Percentiles rank a stretch among this genome's conserved stretches.
Evolutionary conservation across 2,329 filamentous ascomycete genomes (phyloP).

Genomic region (Epichloe aotearoae): DNA sequence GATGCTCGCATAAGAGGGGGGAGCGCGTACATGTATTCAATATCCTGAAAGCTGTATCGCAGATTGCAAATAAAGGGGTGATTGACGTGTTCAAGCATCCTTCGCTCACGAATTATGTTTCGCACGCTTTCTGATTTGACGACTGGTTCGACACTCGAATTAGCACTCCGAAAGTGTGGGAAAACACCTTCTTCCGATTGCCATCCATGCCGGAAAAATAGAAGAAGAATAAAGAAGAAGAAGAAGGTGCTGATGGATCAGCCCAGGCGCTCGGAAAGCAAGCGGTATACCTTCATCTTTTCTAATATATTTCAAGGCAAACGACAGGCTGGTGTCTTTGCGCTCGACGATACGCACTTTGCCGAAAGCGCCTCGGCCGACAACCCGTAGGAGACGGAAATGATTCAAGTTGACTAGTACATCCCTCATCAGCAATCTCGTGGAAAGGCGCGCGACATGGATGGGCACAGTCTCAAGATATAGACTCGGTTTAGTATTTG

Average conservation of each 20-base stretch:
- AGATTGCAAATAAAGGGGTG: constrained; percentile 97
- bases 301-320: constrained; percentile 94
- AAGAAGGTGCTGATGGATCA: too few species aligned
- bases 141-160: constrained; percentile 39
- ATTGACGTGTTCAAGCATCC: constrained; percentile 96
- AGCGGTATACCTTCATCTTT: constrained; percentile 78
- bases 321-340: constrained; percentile 86
- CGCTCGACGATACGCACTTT: constrained; percentile 98
- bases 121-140: constrained; percentile 94
- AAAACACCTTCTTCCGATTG: neutral
- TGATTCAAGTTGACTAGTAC: constrained; percentile 83
- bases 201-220: too few species aligned
- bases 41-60: constrained; percentile 97
- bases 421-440: neutral
- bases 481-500: too few species aligned
- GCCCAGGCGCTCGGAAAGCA: neutral
- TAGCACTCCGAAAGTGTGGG: neutral
- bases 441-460: neutral
- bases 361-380: constrained; percentile 94
- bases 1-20: neutral
- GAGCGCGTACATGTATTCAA: constrained; percentile 82
- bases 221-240: too few species aligned
- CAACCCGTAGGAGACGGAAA: constrained; percentile 86
- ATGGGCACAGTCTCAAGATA: neutral
- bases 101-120: constrained; percentile 92